These are phyloP conservation scores for Hevea brasiliensis DNA, from an alignment of 345 rosid species.

Conservation along the genomic window DNA sequence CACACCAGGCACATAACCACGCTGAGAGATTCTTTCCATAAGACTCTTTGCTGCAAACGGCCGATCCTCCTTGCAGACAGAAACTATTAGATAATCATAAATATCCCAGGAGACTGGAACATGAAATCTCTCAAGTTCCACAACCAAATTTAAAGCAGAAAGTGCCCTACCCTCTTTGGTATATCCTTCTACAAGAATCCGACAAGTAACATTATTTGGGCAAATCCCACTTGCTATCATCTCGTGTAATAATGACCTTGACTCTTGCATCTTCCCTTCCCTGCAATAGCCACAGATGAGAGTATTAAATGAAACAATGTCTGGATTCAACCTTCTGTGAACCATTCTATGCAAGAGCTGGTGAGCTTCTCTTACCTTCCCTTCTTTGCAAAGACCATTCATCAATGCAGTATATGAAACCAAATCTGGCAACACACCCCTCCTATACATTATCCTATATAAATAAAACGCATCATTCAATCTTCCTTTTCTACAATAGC, in stretches of 20 bases:
- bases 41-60: slow-evolving; percentile 89
- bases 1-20: slow-evolving; percentile 44
- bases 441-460: slow-evolving; percentile 69
- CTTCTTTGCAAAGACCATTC: slow-evolving; percentile 79
- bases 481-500: slow-evolving; percentile 71
- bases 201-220: slow-evolving; percentile 64
- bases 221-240: slow-evolving; percentile 64
- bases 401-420: slow-evolving; percentile 74
- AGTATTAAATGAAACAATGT: slow-evolving; percentile 65
- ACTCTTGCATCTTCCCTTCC: slow-evolving; percentile 62
- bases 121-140: slow-evolving; percentile 60
- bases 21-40: slow-evolving; percentile 41
- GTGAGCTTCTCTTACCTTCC: slow-evolving; percentile 74
- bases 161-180: slow-evolving; percentile 51
- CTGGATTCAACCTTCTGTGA: slow-evolving; percentile 63
- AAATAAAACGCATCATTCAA: slow-evolving; percentile 75
- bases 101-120: slow-evolving; percentile 47
- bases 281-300: slow-evolving; percentile 73
- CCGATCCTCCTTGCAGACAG: slow-evolving; percentile 59
- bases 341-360: slow-evolving; percentile 74
- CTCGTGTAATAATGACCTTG: slow-evolving; percentile 54
- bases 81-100: slow-evolving; percentile 49
- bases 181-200: slow-evolving; percentile 57
- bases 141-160: slow-evolving; percentile 74
- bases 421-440: slow-evolving; percentile 72